Evolutionary conservation across 805 yeast genomes (phyloP).

Genomic region (Ogataea polymorpha): DNA sequence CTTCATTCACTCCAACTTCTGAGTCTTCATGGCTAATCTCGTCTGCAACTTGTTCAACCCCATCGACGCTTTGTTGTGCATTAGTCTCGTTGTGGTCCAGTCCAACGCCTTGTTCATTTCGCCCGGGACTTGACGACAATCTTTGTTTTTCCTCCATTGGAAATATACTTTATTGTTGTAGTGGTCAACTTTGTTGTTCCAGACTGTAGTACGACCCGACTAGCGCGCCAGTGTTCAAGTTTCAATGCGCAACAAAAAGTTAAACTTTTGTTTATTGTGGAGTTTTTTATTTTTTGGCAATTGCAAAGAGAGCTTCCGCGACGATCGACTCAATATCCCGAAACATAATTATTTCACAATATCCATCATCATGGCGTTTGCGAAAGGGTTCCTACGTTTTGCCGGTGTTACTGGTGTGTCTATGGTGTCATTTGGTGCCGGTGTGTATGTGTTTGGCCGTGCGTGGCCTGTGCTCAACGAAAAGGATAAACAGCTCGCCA

Average conservation of each 20-base stretch:
- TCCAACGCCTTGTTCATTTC: background rate
- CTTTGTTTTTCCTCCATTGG: background rate
- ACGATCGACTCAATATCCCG: constrained; percentile 5
- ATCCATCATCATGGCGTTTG: constrained; percentile 2
- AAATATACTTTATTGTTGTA: background rate
- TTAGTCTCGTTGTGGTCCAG: background rate
- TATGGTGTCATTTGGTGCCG: constrained; percentile 24
- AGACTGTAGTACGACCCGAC: background rate
- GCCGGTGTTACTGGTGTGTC: constrained; percentile 13
- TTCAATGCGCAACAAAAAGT: constrained; percentile 3
- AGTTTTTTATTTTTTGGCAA: constrained; percentile 6
- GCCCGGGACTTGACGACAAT: background rate
- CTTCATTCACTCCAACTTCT: background rate
- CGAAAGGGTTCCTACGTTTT: constrained; percentile 5
- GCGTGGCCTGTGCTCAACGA: constrained; percentile 30
- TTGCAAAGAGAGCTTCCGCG: constrained; percentile 1
- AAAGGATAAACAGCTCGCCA: constrained; percentile 5
- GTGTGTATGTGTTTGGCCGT: constrained; percentile 30
- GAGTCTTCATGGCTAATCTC: constrained; percentile 2
- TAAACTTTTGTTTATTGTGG: constrained; percentile 8
- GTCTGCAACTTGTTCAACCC: background rate
- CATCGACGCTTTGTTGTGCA: background rate
- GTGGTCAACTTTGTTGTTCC: background rate
- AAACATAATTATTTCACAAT: background rate
- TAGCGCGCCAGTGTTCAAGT: constrained; percentile 3